Evolutionary conservation across 352 stramenopile species (phyloP).

Genomic region (Phytopythium chamaehyphon): DNA sequence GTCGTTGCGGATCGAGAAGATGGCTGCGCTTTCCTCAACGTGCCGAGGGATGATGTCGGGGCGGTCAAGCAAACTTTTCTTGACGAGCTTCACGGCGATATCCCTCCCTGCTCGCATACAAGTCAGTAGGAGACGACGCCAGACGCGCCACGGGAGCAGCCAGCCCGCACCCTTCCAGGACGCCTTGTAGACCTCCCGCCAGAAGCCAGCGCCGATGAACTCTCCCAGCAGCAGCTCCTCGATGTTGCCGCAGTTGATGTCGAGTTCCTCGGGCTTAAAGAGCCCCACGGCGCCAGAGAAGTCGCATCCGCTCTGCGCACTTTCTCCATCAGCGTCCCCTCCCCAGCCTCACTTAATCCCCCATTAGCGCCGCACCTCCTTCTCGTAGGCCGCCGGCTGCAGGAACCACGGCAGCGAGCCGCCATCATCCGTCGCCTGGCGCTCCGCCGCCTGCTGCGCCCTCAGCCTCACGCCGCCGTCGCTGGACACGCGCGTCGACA

Average conservation of each 20-base stretch:
- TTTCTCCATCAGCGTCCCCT: conserved; percentile 3
- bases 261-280: conserved; percentile 53
- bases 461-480: conserved; percentile 5
- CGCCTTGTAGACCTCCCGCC: conserved; percentile 64
- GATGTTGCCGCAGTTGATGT: conserved; percentile 73
- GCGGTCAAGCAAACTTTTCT: conserved; percentile 47
- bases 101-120: conserved; percentile 41
- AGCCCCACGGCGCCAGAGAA: conserved; percentile 50
- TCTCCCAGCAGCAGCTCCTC: conserved; percentile 41
- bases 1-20: conserved; percentile 63
- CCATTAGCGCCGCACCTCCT: conserved; percentile 27
- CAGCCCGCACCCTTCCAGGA: conserved; percentile 59
- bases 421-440: conserved; percentile 4
- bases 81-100: conserved; percentile 67
- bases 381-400: conserved; percentile 35
- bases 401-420: conserved; percentile 44
- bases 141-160: too few species aligned
- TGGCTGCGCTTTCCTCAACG: conserved; percentile 63
- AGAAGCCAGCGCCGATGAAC: conserved; percentile 64
- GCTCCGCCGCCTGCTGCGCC: conserved; percentile 4
- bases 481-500: conserved; percentile 12
- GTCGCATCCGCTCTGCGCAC: conserved; percentile 47
- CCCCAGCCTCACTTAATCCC: background rate
- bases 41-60: conserved; percentile 65
- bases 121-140: too few species aligned